These are phyloP conservation scores for Plantago elongata DNA, from an alignment of 257 asterid species.

Conservation along the genomic window DNA sequence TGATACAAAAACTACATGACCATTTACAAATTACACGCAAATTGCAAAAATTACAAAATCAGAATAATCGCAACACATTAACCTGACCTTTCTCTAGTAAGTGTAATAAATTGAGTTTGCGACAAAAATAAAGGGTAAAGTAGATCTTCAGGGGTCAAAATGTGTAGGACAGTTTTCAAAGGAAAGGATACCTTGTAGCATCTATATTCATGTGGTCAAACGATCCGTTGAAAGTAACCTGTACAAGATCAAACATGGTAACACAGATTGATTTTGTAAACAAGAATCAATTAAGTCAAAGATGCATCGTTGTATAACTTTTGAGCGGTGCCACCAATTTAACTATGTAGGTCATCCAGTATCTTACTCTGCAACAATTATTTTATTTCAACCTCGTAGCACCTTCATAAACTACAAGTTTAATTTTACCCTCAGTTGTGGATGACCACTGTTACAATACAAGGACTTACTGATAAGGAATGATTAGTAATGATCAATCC, in stretches of 20 bases:
- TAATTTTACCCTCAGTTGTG: neutral
- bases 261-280: neutral
- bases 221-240: slow-evolving; percentile 97
- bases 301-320: neutral
- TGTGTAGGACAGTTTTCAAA: slow-evolving; percentile 5
- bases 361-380: too few relatives aligned
- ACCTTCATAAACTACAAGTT: neutral
- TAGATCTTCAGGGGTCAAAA: too few relatives aligned
- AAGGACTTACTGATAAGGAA: slow-evolving; percentile 67
- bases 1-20: slow-evolving; percentile 12
- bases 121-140: too few relatives aligned
- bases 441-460: slow-evolving; percentile 24
- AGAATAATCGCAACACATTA: too few relatives aligned
- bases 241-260: slow-evolving; percentile 9
- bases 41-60: too few relatives aligned
- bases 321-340: too few relatives aligned
- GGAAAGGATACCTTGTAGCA: slow-evolving; percentile 71
- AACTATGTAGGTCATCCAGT: too few relatives aligned
- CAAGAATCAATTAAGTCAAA: slow-evolving; percentile 6
- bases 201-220: slow-evolving; percentile 98
- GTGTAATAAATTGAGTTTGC: too few relatives aligned
- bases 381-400: neutral
- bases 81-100: too few relatives aligned
- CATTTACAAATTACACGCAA: slow-evolving; percentile 1
- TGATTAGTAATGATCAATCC: slow-evolving; percentile 86